A percentile compares a stretch with the other conserved stretches of the same genome.
These are phyloP conservation scores for Artemisia annua DNA, from an alignment of 129 eudicot species.

Conservation along the genomic window DNA sequence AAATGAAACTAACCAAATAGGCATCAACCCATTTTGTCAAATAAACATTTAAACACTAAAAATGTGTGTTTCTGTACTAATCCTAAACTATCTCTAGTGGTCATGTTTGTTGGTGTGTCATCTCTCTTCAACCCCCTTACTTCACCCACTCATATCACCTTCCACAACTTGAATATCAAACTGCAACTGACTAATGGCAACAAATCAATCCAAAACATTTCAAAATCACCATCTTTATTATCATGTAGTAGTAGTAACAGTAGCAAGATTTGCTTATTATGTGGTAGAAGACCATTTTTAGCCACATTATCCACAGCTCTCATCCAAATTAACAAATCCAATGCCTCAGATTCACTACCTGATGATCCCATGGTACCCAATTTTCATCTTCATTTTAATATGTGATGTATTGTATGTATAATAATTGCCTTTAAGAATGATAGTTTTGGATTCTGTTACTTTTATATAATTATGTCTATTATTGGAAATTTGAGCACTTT, in stretches of 20 bases:
- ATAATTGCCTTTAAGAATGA: neutral
- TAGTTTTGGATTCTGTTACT: neutral
- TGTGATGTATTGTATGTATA: neutral
- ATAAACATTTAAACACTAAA: no score
- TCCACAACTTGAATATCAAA: constrained; percentile 10
- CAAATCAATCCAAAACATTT: constrained; percentile 24
- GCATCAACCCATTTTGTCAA: no score
- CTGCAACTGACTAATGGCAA: constrained; percentile 14
- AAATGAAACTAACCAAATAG: no score
- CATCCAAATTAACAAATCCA: constrained; percentile 44
- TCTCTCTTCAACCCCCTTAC: no score
- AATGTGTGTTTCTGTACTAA: no score
- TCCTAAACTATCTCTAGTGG: no score
- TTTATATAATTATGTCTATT: neutral
- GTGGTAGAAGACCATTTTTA: constrained; percentile 67
- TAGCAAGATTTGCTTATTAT: constrained; percentile 34
- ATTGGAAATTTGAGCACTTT: constrained; percentile 1
- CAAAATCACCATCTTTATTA: constrained; percentile 15
- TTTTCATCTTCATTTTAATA: neutral
- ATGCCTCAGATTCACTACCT: constrained; percentile 33
- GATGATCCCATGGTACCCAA: constrained; percentile 47
- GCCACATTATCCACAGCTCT: constrained; percentile 46
- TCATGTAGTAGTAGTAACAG: constrained; percentile 7
- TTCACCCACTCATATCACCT: constrained; percentile 18
- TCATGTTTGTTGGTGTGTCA: no score